A percentile compares a stretch with the other conserved stretches of the same genome.
These are phyloP conservation scores for Colletotrichum tropicale DNA, from an alignment of 2,329 filamentous ascomycete species.

Conservation along the genomic window DNA sequence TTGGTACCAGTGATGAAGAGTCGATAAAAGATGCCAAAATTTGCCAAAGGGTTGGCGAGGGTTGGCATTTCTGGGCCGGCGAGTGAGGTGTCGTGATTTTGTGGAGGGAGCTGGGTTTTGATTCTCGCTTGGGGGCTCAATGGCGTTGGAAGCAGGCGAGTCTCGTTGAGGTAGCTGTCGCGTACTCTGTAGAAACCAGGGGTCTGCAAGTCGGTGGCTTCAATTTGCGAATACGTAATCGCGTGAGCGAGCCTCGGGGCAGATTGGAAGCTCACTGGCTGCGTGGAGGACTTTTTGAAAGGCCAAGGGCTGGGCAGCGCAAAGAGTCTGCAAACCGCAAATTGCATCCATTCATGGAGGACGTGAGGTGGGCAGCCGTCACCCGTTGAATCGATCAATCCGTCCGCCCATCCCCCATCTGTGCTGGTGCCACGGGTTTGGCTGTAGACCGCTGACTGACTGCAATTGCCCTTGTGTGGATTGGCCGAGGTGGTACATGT, in stretches of 20 bases:
- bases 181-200: not conserved
- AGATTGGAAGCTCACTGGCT: conserved; percentile 1
- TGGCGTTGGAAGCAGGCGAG: not conserved
- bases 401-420: not conserved
- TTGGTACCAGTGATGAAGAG: conserved; percentile 15
- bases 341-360: not conserved
- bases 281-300: not conserved
- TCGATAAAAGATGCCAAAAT: conserved; percentile 14
- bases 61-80: conserved; percentile 19
- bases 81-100: conserved; percentile 1
- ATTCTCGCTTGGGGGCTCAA: not conserved
- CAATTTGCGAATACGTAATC: conserved; percentile 4
- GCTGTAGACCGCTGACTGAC: not conserved
- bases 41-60: conserved; percentile 6
- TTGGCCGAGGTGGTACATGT: not conserved
- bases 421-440: not conserved
- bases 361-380: not conserved
- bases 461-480: not conserved
- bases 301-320: conserved; percentile 17
- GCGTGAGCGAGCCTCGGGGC: not conserved
- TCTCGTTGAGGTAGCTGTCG: not conserved
- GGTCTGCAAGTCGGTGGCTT: not conserved
- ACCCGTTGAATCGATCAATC: not conserved
- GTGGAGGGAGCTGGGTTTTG: not conserved
- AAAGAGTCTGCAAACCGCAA: not conserved